A percentile compares a stretch with the other conserved stretches of the same genome.
Evolutionary conservation across 2,329 filamentous ascomycete genomes (phyloP).

Genomic region (Verruconis gallopava): DNA sequence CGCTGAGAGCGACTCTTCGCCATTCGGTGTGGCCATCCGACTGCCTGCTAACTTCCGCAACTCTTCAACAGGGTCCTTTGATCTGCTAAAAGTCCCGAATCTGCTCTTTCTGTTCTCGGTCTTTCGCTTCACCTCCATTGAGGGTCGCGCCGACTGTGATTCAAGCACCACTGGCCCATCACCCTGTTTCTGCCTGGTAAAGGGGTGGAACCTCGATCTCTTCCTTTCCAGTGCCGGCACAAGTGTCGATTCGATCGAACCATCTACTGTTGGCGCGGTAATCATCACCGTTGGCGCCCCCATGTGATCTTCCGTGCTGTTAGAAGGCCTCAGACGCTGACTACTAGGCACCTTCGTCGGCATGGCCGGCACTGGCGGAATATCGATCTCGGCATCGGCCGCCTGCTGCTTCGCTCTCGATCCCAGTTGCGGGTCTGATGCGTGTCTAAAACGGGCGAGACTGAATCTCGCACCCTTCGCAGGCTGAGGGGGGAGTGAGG

Average conservation of each 20-base stretch:
- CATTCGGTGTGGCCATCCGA: slow-evolving; percentile 15
- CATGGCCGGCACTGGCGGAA: slow-evolving; percentile 30
- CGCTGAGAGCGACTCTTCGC: neutral
- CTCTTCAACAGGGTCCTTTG: slow-evolving; percentile 7
- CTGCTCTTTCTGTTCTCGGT: slow-evolving; percentile 7
- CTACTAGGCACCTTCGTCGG: slow-evolving; percentile 22
- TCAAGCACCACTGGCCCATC: slow-evolving; percentile 9
- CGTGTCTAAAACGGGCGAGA: slow-evolving; percentile 76
- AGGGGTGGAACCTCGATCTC: slow-evolving; percentile 28
- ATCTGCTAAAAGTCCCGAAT: slow-evolving; percentile 8
- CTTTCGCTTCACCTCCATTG: slow-evolving; percentile 1
- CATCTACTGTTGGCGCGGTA: slow-evolving; percentile 64
- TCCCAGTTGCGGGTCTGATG: slow-evolving; percentile 81
- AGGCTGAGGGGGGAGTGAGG: slow-evolving; percentile 22
- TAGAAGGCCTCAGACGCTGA: slow-evolving; percentile 13
- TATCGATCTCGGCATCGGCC: slow-evolving; percentile 35
- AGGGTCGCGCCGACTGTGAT: slow-evolving; percentile 8
- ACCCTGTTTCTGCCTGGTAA: slow-evolving; percentile 17
- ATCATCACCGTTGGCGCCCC: slow-evolving; percentile 71
- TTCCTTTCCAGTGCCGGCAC: slow-evolving; percentile 12
- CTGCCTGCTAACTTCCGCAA: slow-evolving; percentile 43
- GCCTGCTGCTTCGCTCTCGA: slow-evolving; percentile 58
- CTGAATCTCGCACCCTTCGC: slow-evolving; percentile 38
- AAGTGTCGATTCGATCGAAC: neutral
- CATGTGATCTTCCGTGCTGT: slow-evolving; percentile 16